A percentile compares a stretch with the other conserved stretches of the same genome.
Evolutionary conservation across 1,284 basidiomycete species (phyloP).

Genomic region (Volvariella surrecta): DNA sequence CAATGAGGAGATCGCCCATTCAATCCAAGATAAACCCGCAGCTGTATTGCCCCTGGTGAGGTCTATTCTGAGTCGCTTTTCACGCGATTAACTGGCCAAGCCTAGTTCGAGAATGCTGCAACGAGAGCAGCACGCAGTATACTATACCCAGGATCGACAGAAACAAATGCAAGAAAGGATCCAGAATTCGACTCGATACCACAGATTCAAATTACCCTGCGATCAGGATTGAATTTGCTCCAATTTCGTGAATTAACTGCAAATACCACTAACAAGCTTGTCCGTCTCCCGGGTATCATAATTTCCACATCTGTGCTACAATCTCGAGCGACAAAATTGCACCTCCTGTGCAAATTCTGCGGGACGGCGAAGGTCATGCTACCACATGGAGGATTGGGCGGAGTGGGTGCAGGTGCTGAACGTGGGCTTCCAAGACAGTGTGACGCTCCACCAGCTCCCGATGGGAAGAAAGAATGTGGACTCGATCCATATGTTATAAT

Average conservation of each 20-base stretch:
- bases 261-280: conserved; percentile 91
- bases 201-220: conserved; percentile 85
- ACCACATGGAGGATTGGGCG: conserved; percentile 81
- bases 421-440: conserved; percentile 79
- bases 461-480: conserved; percentile 88
- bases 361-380: conserved; percentile 75
- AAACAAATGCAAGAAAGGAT: conserved; percentile 43
- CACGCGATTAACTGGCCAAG: background rate
- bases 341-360: conserved; percentile 91
- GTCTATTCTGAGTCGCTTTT: conserved; percentile 2
- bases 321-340: conserved; percentile 87
- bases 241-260: conserved; percentile 93
- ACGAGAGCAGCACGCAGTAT: conserved; percentile 76
- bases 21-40: conserved; percentile 82
- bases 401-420: conserved; percentile 74
- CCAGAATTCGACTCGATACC: conserved; percentile 63
- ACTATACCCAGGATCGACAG: conserved; percentile 60
- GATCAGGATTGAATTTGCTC: conserved; percentile 84
- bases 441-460: conserved; percentile 67
- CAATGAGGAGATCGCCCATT: conserved; percentile 90
- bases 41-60: conserved; percentile 85
- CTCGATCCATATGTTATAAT: conserved; percentile 95
- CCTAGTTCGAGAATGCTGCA: conserved; percentile 83
- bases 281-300: conserved; percentile 96
- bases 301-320: conserved; percentile 94